Evolutionary conservation across 148 eudicot species (phyloP), one percentile per base, ranked within the genome.

Genomic region (Camellia lanceoleosa): DNA sequence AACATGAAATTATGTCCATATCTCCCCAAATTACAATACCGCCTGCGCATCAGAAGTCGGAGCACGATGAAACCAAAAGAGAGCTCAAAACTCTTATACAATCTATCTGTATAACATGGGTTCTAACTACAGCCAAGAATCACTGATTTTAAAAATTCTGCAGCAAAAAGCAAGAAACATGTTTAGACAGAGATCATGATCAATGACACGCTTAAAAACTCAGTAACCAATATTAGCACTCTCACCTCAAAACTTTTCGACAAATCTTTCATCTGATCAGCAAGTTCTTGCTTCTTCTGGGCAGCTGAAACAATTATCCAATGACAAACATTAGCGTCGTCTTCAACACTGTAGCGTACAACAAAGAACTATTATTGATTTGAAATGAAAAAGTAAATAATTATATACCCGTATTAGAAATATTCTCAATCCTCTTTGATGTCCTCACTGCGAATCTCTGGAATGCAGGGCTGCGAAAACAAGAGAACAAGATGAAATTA

Each of bases 361-460:
- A 43, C 41, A 66, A 30, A 12, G 14, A 42, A 11, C 56, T 9
- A 51, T 6, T 30, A 43, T 0, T 9, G n/a, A 61, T 13, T 16
- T 6, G 14, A 43, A 15, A 38, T 12, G 3, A 69, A 73, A 75
- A n/a, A 66, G 7, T 4, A 42, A 3, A 16, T 30, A 56, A 59
- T 15, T 61, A 41, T 13, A 9, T 90, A 91, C 97, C 98, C 41
- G 63, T 44, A 52, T 78, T 85, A 14, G 94, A 84, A 13, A 89
- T 3, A 43, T 87, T 87, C 61, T 94, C 88, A 5, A 94, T 76
- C 81, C 61, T 88, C 81, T 81, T 91, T 63, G 92, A 88, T 59
- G 97, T 89, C 83, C 92, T 90, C 78, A 94, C 98, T 0, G 98
- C 94, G 81, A 94, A 94, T 71, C 93, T 85, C 74, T 94, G 98